Evolutionary conservation across 2,329 filamentous ascomycete species (phyloP).

Genomic region (Cordyceps tenuipes): DNA sequence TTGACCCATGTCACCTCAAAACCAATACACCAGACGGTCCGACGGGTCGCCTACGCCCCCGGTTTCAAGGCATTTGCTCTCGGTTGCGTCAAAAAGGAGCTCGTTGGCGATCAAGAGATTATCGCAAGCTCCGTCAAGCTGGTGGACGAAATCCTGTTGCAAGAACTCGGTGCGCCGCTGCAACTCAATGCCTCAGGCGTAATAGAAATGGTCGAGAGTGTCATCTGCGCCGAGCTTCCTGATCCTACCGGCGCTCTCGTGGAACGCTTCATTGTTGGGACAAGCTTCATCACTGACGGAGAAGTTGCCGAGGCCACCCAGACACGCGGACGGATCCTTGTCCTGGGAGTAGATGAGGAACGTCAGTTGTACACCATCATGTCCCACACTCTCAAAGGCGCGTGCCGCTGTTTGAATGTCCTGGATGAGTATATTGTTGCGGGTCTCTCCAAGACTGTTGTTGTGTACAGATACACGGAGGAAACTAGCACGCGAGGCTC

Average conservation of each 20-base stretch:
- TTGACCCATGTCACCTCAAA: conserved; percentile 83
- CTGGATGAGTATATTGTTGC: conserved; percentile 73
- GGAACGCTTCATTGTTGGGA: conserved; percentile 88
- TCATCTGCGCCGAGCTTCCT: conserved; percentile 67
- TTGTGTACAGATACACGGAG: conserved; percentile 48
- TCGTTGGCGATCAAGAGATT: conserved; percentile 63
- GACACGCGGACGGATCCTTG: conserved; percentile 63
- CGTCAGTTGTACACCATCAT: conserved; percentile 65
- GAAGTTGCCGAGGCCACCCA: conserved; percentile 39
- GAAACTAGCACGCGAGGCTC: conserved; percentile 45
- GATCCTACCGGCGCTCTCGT: conserved; percentile 45
- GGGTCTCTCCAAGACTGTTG: conserved; percentile 80
- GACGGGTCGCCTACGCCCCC: conserved; percentile 78
- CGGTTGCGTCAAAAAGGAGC: conserved; percentile 70
- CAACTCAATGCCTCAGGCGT: conserved; percentile 41
- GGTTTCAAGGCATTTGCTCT: conserved; percentile 74
- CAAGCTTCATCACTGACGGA: conserved; percentile 63
- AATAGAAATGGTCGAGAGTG: conserved; percentile 73
- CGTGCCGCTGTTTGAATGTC: conserved; percentile 70
- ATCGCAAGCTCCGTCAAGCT: conserved; percentile 77
- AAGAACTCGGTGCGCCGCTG: conserved; percentile 62
- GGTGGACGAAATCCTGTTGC: conserved; percentile 84
- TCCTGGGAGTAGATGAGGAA: conserved; percentile 73
- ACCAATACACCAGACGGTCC: conserved; percentile 70
- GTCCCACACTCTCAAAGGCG: conserved; percentile 63